Evolutionary conservation across 129 eudicot species (phyloP).

Genomic region (Mikania micrantha): DNA sequence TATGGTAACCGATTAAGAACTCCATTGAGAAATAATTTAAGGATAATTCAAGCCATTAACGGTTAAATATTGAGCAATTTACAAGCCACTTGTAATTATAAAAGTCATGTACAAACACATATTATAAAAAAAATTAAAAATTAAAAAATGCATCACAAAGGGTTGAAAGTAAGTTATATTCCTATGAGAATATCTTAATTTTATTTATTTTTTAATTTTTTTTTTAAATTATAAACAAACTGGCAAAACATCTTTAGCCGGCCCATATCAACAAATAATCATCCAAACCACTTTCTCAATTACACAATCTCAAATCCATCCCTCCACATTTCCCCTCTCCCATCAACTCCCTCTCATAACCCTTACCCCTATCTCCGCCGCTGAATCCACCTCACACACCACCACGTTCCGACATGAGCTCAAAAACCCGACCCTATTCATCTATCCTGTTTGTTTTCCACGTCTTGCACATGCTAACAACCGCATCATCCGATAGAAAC

Average conservation of each 20-base stretch:
- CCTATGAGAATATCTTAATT: too few species aligned
- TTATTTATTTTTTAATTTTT: too few species aligned
- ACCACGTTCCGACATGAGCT: conserved; percentile 10
- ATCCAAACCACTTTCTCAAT: conserved; percentile 16
- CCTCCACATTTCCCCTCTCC: conserved; percentile 5
- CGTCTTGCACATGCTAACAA: not conserved
- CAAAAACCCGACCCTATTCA: not conserved
- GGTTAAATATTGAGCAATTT: too few species aligned
- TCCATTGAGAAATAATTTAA: too few species aligned
- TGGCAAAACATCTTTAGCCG: conserved; percentile 16
- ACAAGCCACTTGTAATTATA: too few species aligned
- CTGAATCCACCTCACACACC: too few species aligned
- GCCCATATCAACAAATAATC: conserved; percentile 23
- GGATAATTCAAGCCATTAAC: too few species aligned
- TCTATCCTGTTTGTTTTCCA: not conserved
- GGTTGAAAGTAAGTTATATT: too few species aligned
- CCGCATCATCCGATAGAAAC: not conserved
- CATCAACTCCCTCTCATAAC: not conserved
- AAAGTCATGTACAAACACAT: too few species aligned
- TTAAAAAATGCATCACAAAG: too few species aligned
- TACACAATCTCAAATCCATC: conserved; percentile 21
- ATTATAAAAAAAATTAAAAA: too few species aligned
- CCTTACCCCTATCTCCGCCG: not conserved
- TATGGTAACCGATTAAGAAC: too few species aligned
- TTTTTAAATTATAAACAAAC: not conserved